phyloP scores from a whole-genome alignment of 2,329 filamentous ascomycete species.

The Teratosphaeria epicoccoides region DNA sequence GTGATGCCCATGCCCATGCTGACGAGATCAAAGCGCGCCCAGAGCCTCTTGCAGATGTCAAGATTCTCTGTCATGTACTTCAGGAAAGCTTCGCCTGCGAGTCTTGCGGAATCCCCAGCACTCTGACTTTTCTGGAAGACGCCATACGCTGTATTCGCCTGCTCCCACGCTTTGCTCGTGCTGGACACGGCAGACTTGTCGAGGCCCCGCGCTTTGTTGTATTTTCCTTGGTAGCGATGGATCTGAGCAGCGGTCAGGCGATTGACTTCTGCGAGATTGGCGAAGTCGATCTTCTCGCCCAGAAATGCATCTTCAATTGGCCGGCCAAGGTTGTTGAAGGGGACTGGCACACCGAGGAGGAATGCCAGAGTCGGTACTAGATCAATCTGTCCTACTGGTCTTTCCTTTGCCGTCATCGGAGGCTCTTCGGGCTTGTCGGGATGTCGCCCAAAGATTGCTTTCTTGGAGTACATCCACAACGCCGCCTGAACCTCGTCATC shows the following conservation, averaged over 20 bases:
- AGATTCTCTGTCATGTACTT: conserved; percentile 72
- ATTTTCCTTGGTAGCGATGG: conserved; percentile 76
- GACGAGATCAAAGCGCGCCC: conserved; percentile 82
- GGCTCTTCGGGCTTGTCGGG: conserved; percentile 42
- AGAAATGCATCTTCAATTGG: conserved; percentile 93
- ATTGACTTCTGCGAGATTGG: conserved; percentile 66
- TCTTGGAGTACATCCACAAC: conserved; percentile 96
- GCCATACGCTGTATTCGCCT: conserved; percentile 45
- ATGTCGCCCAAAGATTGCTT: conserved; percentile 69
- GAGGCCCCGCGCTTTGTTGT: conserved; percentile 61
- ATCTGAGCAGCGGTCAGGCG: conserved; percentile 75
- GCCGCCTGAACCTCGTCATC: conserved; percentile 92
- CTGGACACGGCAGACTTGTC: conserved; percentile 49
- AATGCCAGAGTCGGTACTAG: conserved; percentile 85
- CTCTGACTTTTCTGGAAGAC: background rate
- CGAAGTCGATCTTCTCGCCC: conserved; percentile 56
- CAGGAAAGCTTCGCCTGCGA: conserved; percentile 48
- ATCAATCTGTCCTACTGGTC: conserved; percentile 78
- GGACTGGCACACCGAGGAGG: conserved; percentile 81
- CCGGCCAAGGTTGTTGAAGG: conserved; percentile 86
- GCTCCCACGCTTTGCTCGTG: conserved; percentile 43
- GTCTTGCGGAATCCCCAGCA: background rate
- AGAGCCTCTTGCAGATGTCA: conserved; percentile 67
- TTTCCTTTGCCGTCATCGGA: conserved; percentile 61
- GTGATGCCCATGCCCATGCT: conserved; percentile 74